Conservation (phyloP, 164 flowering plant species). For the Euptelea pleiosperma region DNA sequence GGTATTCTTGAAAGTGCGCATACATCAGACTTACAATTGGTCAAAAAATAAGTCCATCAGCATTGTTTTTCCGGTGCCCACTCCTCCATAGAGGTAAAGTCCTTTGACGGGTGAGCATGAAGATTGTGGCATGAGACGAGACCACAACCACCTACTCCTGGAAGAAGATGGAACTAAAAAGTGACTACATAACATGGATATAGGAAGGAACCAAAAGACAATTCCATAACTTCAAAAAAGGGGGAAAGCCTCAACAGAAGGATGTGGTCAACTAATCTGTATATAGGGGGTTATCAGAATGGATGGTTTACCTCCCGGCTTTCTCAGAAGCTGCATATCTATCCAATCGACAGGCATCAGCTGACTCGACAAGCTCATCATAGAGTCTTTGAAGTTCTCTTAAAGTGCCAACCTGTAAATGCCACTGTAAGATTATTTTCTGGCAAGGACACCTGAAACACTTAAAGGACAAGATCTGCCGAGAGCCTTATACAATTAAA, state of each 20-base stretch:
- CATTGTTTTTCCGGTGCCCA: slow-evolving; percentile 99
- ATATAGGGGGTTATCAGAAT: not conserved
- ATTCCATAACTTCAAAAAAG: not conserved
- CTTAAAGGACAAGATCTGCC: too few species aligned
- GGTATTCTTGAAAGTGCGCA: not conserved
- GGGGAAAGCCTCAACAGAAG: not conserved
- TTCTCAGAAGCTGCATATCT: slow-evolving; percentile 65
- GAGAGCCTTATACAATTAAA: not conserved
- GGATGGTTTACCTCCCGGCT: slow-evolving; percentile 53
- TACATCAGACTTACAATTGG: slow-evolving; percentile 61
- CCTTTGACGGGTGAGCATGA: slow-evolving; percentile 84
- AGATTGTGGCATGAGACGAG: slow-evolving; percentile 69
- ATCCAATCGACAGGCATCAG: slow-evolving; percentile 69
- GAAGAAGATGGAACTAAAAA: slow-evolving; percentile 12
- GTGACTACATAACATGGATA: slow-evolving; percentile 1
- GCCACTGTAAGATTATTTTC: slow-evolving; percentile 14
- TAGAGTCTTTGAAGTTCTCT: slow-evolving; percentile 87
- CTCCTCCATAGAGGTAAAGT: slow-evolving; percentile 96
- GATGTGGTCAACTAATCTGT: not conserved
- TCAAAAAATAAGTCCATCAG: slow-evolving; percentile 93
- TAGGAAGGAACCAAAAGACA: not conserved
- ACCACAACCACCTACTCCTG: slow-evolving; percentile 98
- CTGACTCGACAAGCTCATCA: slow-evolving; percentile 82
- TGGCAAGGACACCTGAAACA: not conserved
- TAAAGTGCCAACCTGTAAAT: slow-evolving; percentile 63